Evolutionary conservation across 2,329 filamentous ascomycete species (phyloP), one percentile per base, ranked within the genome.

Genomic region (Elsinoe australis): DNA sequence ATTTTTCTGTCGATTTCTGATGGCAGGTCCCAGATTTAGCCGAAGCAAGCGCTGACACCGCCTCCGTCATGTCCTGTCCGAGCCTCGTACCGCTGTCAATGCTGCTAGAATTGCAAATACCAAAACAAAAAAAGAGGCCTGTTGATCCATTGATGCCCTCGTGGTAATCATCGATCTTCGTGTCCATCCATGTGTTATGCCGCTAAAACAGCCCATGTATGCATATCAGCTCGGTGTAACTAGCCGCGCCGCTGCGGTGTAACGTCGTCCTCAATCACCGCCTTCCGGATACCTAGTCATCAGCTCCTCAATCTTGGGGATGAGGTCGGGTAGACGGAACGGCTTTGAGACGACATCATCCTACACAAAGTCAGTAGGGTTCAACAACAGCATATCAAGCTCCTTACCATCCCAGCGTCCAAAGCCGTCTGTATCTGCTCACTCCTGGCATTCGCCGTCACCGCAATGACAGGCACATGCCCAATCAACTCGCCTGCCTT

Each of bases 381-480:
- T 58, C 45, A 58, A 17, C 22, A 28, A 39, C n/a, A 45, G 7
- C 7, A 31, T 15, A 6, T 18, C 1, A 6, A 7, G 29, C 14
- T 41, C 24, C 47, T 17, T 14, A 46, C 82, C 69, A 90, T 87
- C 34, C 85, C 85, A 17, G 83, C 82, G 49, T 77, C 72, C 60
- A 85, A 76, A 49, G 85, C 84, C 54, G 76, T 80, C 55, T 78
- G 74, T 52, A 87, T 82, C 64, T 89, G 84, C 68, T 87, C 82
- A 3, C 77, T 75, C 59, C 85, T 72, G 29, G 83, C 85, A 63
- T 89, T 89, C 2, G 85, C 85, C 29, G 85, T 89, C n/a, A 85
- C 83, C n/a, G 82, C 83, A 56, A 87, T 85, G 55, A 87, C 85
- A 2, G 83, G 82, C n/a, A 87, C 77, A 58, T 86, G 83, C 42